phyloP scores from a whole-genome alignment of 495 filamentous ascomycete species.

The Talaromyces proteolyticus region DNA sequence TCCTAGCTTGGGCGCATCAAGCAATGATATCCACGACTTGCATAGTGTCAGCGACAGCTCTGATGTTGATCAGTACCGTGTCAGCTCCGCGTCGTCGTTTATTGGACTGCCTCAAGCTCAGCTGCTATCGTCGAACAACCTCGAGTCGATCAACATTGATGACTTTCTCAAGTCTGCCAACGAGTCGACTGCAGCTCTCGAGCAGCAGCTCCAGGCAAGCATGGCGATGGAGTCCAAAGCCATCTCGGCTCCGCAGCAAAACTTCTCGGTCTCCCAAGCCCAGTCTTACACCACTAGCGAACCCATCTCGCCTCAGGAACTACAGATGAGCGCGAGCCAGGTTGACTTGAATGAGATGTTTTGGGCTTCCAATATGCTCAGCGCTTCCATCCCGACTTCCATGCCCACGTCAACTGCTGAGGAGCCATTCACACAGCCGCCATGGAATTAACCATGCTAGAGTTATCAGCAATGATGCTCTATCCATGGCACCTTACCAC shows the following conservation, averaged over 20 bases:
- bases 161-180: constrained; percentile 53
- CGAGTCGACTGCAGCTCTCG: constrained; percentile 39
- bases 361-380: constrained; percentile 33
- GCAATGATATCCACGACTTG: constrained; percentile 32
- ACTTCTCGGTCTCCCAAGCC: constrained; percentile 27
- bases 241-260: constrained; percentile 26
- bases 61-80: constrained; percentile 47
- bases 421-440: constrained; percentile 25
- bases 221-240: constrained; percentile 35
- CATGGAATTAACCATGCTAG: constrained; percentile 28
- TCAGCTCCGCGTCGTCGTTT: constrained; percentile 48
- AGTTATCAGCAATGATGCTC: constrained; percentile 10
- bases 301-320: constrained; percentile 13
- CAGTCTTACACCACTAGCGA: constrained; percentile 17
- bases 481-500: constrained; percentile 32
- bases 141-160: constrained; percentile 56
- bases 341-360: constrained; percentile 18
- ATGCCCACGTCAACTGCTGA: constrained; percentile 16
- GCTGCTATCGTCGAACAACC: constrained; percentile 46
- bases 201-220: constrained; percentile 40
- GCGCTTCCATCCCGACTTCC: constrained; percentile 20
- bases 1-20: constrained; percentile 24
- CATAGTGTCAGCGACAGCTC: constrained; percentile 50
- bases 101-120: constrained; percentile 44
- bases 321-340: constrained; percentile 1